Percentiles rank a stretch among this genome's conserved stretches.
phyloP scores from a whole-genome alignment of 2,329 filamentous ascomycete genomes.

The Calonectria pseudoreteaudii region DNA sequence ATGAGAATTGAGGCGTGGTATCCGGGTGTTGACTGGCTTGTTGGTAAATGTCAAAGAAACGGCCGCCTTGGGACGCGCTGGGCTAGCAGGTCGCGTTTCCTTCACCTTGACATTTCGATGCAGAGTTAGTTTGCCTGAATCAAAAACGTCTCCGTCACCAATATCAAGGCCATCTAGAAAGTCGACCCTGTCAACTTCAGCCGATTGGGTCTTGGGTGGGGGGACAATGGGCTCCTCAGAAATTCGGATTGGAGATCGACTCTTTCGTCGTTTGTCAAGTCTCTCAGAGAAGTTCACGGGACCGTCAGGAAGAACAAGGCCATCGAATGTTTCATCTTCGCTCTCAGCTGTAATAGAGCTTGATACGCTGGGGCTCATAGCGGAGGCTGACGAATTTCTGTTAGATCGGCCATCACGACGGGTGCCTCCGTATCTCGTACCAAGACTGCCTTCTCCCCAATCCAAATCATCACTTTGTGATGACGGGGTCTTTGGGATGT shows the following conservation, averaged over 20 bases:
- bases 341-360: conserved; percentile 93
- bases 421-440: conserved; percentile 90
- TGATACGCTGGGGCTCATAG: conserved; percentile 90
- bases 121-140: conserved; percentile 82
- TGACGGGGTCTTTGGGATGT: conserved; percentile 73
- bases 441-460: conserved; percentile 93
- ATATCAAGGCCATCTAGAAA: conserved; percentile 90
- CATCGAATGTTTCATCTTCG: conserved; percentile 91
- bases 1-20: conserved; percentile 81
- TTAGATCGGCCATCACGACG: conserved; percentile 82
- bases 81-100: conserved; percentile 74
- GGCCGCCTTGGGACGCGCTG: conserved; percentile 77
- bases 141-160: conserved; percentile 84
- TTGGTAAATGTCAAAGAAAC: conserved; percentile 94
- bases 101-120: conserved; percentile 95
- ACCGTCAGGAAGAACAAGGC: conserved; percentile 86
- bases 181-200: conserved; percentile 73
- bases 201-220: conserved; percentile 47
- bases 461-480: conserved; percentile 82
- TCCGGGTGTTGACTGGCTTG: conserved; percentile 76
- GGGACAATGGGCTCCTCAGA: conserved; percentile 51
- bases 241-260: conserved; percentile 65
- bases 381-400: conserved; percentile 88
- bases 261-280: conserved; percentile 77
- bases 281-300: conserved; percentile 86